Evolutionary conservation across 345 rosid genomes (phyloP), one percentile per base, ranked within the genome.

Genomic region (Pugionium dolabratum): DNA sequence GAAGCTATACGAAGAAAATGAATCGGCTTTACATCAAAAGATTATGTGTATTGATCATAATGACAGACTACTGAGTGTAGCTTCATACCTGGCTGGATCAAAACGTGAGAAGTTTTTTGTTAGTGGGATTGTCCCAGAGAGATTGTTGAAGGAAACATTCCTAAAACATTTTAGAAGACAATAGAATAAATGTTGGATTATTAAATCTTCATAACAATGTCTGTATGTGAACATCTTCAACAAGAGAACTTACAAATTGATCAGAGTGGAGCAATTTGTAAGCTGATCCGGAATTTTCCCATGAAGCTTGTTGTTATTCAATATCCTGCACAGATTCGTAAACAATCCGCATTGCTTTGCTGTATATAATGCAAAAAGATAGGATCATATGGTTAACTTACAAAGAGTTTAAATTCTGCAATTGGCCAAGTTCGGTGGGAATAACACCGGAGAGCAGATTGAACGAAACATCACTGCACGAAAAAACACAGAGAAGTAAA

Each of bases 271-370:
- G 80, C 97, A 95, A 41, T 84, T 88, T 9, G 85, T 66, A 2
- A 95, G 86, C 76, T 91, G 96, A 48, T 79, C 84, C 1, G 99
- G 99, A 49, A 95, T 89, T 69, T 60, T 83, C 28, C 97, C 99
- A 36, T 80, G 82, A 72, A 95, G 60, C 60, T 79, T 63, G 70
- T 95, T 91, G 77, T 89, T 82, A 59, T 86, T 91, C 58, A 95
- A 67, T 67, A 88, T 77, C 61, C 99, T 95, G 80, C 25, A 72
- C 4, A 56, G 34, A n/a, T 39, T 32, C 8, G 7, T 26, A 9
- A 53, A 1, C 7, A 37, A 37, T 4, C 3, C 1, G 31, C 2
- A n/a, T n/a, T 26, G n/a, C 2, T 8, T 25, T 25, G 4, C 25
- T 34, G 9, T 25, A 45, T n/a, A 11, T 3, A 28, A n/a, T 31